Evolutionary conservation across 2,329 filamentous ascomycete species (phyloP).

Genomic region (Penicillium corylophilum): DNA sequence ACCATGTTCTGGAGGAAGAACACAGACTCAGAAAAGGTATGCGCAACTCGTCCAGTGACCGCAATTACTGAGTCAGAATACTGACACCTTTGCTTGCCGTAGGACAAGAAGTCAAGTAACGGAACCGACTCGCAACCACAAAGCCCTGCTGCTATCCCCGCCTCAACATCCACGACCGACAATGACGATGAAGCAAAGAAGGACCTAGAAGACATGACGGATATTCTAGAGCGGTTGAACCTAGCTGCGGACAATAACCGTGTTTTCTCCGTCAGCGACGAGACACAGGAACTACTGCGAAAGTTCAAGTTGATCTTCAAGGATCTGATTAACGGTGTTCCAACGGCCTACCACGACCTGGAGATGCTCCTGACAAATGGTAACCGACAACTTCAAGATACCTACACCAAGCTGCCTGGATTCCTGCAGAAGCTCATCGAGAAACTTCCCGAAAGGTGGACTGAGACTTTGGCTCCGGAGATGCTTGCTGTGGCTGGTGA

Average conservation of each 20-base stretch:
- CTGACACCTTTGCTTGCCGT: neutral
- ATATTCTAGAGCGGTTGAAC: constrained; percentile 80
- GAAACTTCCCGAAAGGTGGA: constrained; percentile 78
- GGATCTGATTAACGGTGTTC: constrained; percentile 87
- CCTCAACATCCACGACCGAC: constrained; percentile 25
- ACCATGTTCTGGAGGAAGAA: constrained; percentile 41
- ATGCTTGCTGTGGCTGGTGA: constrained; percentile 76
- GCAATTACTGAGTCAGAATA: neutral
- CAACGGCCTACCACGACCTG: constrained; percentile 91
- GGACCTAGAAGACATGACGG: constrained; percentile 71
- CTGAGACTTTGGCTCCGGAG: constrained; percentile 73
- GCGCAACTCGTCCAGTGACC: neutral
- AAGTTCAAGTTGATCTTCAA: constrained; percentile 89
- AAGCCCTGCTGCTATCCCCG: neutral
- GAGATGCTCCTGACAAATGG: constrained; percentile 63
- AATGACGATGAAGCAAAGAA: constrained; percentile 45
- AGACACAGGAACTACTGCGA: constrained; percentile 76
- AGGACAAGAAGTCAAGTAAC: constrained; percentile 7
- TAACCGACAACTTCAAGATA: constrained; percentile 63
- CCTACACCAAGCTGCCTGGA: constrained; percentile 67
- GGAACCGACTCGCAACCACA: constrained; percentile 4
- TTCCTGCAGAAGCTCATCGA: constrained; percentile 85
- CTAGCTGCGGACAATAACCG: constrained; percentile 81
- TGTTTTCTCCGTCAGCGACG: constrained; percentile 78
- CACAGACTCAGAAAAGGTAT: constrained; percentile 35